Conservation (phyloP, 2,329 filamentous ascomycete species). For the Phialemoniopsis sp. region DNA sequence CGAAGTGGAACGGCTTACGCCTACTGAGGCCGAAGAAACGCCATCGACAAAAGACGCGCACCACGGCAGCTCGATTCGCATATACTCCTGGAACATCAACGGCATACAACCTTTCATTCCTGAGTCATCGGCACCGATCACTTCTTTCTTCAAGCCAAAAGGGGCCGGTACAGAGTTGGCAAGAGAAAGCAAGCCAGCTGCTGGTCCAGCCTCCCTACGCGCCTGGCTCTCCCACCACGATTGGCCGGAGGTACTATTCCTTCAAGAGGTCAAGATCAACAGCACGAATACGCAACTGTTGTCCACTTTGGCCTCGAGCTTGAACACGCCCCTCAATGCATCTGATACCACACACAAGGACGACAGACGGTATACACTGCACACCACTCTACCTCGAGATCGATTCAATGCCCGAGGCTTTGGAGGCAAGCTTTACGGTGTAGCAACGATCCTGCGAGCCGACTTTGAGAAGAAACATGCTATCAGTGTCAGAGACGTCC, state of each 20-base stretch:
- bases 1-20: background rate
- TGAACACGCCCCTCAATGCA: conserved; percentile 11
- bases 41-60: background rate
- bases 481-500: conserved; percentile 27
- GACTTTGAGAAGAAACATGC: conserved; percentile 29
- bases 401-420: conserved; percentile 43
- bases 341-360: conserved; percentile 1
- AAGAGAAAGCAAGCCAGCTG: background rate
- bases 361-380: conserved; percentile 14
- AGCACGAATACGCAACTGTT: conserved; percentile 6
- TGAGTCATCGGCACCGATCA: conserved; percentile 10
- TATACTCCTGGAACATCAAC: conserved; percentile 21
- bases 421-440: conserved; percentile 46
- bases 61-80: conserved; percentile 6
- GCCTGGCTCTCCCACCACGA: conserved; percentile 15
- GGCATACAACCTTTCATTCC: conserved; percentile 15
- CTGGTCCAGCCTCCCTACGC: conserved; percentile 6
- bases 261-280: conserved; percentile 18
- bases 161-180: background rate
- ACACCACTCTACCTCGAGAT: conserved; percentile 43
- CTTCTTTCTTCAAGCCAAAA: conserved; percentile 15
- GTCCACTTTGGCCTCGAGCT: conserved; percentile 7
- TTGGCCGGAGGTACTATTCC: conserved; percentile 18
- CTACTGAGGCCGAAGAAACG: background rate
- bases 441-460: conserved; percentile 41